Evolutionary conservation across 2,329 filamentous ascomycete genomes (phyloP).

Genomic region (Seiridium cupressi): DNA sequence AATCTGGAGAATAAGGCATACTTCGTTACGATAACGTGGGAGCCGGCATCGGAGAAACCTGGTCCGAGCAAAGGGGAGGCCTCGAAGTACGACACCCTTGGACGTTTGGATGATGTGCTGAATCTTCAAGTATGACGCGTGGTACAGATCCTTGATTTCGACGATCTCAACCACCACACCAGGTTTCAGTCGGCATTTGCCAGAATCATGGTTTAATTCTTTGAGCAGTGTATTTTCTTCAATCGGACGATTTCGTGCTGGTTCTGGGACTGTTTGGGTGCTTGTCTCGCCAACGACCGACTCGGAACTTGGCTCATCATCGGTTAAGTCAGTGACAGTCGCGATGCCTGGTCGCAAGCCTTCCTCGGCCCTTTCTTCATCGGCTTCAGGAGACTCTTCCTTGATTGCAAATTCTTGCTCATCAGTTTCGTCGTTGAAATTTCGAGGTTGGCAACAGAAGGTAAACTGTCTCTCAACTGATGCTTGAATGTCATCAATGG

Average conservation of each 20-base stretch:
- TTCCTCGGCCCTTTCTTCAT: neutral
- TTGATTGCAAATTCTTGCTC: neutral
- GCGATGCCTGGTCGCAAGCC: neutral
- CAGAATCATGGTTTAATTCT: neutral
- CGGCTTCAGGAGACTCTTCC: neutral
- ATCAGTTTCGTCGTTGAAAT: too few relatives aligned
- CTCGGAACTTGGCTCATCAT: neutral
- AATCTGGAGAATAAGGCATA: slow-evolving; percentile 23
- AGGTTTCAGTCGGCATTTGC: neutral
- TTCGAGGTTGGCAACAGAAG: neutral
- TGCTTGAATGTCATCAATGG: neutral
- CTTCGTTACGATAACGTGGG: slow-evolving; percentile 25
- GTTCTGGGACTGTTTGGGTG: neutral
- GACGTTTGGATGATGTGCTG: slow-evolving; percentile 17
- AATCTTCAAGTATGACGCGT: slow-evolving; percentile 20
- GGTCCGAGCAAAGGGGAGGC: slow-evolving; percentile 25
- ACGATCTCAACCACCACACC: slow-evolving; percentile 3
- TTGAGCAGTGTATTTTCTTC: neutral
- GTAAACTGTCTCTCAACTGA: neutral
- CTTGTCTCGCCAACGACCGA: neutral
- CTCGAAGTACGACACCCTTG: slow-evolving; percentile 20
- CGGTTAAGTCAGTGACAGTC: slow-evolving; percentile 5
- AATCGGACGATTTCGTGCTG: neutral
- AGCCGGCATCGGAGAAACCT: slow-evolving; percentile 24
- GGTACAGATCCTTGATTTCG: neutral